These are phyloP conservation scores for Backusella australiensis DNA, from an alignment of 192 early-diverging fungal species.

Conservation along the genomic window DNA sequence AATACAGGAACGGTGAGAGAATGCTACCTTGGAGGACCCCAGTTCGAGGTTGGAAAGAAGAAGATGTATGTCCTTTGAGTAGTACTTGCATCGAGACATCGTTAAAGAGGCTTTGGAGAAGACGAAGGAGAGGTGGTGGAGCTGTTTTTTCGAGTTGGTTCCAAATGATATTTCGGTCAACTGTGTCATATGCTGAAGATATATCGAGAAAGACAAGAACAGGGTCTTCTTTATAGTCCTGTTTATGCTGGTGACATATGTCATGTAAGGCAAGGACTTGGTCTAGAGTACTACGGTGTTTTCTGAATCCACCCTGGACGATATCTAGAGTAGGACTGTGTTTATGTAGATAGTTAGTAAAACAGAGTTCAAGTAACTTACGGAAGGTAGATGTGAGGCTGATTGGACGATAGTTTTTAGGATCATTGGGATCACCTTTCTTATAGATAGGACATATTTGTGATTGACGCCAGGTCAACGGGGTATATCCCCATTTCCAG, in stretches of 20 bases:
- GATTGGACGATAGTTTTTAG: constrained; percentile 14
- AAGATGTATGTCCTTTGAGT: not conserved
- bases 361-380: constrained; percentile 13
- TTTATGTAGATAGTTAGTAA: not conserved
- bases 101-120: constrained; percentile 4
- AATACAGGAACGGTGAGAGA: constrained; percentile 21
- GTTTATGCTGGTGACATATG: not conserved
- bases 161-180: not conserved
- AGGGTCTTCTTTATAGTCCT: not conserved
- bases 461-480: not conserved
- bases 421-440: not conserved
- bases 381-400: constrained; percentile 15
- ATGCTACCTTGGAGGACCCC: constrained; percentile 23
- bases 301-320: constrained; percentile 24
- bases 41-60: not conserved
- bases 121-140: not conserved
- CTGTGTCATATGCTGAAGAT: not conserved
- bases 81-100: not conserved
- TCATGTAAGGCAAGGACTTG: constrained; percentile 17
- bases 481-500: not conserved
- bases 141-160: not conserved
- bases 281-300: constrained; percentile 11
- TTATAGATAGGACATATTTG: not conserved
- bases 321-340: constrained; percentile 1
- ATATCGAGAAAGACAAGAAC: constrained; percentile 27